Evolutionary conservation across 2,329 filamentous ascomycete genomes (phyloP), one percentile per base, ranked within the genome.

Genomic region (Biscogniauxia mediterranea): DNA sequence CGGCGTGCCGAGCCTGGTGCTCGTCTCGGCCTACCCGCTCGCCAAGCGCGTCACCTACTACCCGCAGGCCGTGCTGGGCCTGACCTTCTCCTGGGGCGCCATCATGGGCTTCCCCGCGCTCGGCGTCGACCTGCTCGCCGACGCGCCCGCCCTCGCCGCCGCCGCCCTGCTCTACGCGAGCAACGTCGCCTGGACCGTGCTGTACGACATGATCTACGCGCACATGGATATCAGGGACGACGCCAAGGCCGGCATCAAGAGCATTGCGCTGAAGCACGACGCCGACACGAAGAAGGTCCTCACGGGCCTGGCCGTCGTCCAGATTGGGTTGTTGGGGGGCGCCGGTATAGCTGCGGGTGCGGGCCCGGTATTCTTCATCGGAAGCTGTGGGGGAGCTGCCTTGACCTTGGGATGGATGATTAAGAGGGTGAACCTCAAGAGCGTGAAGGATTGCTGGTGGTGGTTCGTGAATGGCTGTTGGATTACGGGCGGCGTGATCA

Each of bases 131-230:
- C 74, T 95, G n/a, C 75, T 94, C 13, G 77, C 84, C 5, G 85
- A 89, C 65, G 78, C 78, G 21, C 75, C 84, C 1, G 89, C 90
- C 2, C 73, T 91, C 61, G 79, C 82, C 3, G 87, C 89, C 1
- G 90, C 90, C 0, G 85, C 81, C 2, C 85, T 85, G 60, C 78
- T 96, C 55, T 96, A 96, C 73, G 78, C 84, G 11, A 92, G 89
- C 52, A 95, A 93, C 68, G 81, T 95, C 23, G 87, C 91, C 2
- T 96, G 93, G 93, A 96, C 92, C 0, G 83, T 96, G 25, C 77
- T 96, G 49, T 96, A 96, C 74, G 92, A 96, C 74, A 96, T 95
- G 86, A 92, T 96, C 32, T 96, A 96, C 75, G 92, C 92, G 15
- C 92, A 96, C 73, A 94, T 95, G 88, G 92, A 96, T 70, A 89